Evolutionary conservation across 2,329 filamentous ascomycete species (phyloP).

Genomic region (Didymella exigua): DNA sequence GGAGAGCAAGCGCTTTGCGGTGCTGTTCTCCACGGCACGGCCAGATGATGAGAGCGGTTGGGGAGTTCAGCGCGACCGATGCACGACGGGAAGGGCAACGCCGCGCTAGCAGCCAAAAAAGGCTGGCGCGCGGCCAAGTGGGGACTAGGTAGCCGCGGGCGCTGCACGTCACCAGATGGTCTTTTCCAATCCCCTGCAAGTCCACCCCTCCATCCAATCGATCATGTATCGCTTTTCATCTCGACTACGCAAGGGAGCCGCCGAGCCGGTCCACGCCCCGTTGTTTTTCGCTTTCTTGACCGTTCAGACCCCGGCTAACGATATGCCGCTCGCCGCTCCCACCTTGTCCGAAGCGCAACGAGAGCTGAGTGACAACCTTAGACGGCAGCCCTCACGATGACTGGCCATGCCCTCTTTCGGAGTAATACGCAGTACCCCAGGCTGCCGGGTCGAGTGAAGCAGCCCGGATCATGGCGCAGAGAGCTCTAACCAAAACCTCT

Average conservation of each 20-base stretch:
- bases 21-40: conserved; percentile 19
- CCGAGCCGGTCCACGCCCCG: conserved; percentile 21
- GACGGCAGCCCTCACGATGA: conserved; percentile 19
- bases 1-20: conserved; percentile 17
- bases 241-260: conserved; percentile 26
- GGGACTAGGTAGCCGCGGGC: conserved; percentile 35
- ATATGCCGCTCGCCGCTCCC: conserved; percentile 31
- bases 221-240: conserved; percentile 23
- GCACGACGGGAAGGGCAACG: conserved; percentile 29
- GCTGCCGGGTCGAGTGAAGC: conserved; percentile 37
- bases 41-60: conserved; percentile 24
- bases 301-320: conserved; percentile 21
- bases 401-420: conserved; percentile 42
- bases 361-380: conserved; percentile 13
- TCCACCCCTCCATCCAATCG: conserved; percentile 27
- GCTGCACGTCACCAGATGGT: conserved; percentile 45
- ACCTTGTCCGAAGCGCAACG: conserved; percentile 12
- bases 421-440: conserved; percentile 44
- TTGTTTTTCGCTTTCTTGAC: conserved; percentile 23
- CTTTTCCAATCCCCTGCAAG: conserved; percentile 30
- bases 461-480: conserved; percentile 41
- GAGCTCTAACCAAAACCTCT: conserved; percentile 29
- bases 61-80: conserved; percentile 26
- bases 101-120: conserved; percentile 22
- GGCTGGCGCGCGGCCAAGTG: conserved; percentile 28